A percentile compares a stretch with the other conserved stretches of the same genome.
Evolutionary conservation across 2,329 filamentous ascomycete species (phyloP).

Genomic region (Fusarium pseudoanthophilum): DNA sequence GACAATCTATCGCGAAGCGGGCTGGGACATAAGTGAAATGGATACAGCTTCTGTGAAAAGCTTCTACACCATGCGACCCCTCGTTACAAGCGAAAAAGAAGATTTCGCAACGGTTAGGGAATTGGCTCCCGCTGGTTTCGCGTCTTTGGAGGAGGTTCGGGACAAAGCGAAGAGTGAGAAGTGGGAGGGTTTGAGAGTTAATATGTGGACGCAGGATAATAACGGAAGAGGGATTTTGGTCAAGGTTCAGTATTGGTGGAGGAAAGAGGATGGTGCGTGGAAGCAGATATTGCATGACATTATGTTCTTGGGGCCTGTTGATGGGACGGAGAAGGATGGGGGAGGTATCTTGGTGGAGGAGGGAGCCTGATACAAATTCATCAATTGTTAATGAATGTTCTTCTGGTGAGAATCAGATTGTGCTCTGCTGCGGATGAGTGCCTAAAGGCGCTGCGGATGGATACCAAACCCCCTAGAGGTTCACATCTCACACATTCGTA

Average conservation of each 20-base stretch:
- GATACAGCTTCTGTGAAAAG: not conserved
- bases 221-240: not conserved
- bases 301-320: not conserved
- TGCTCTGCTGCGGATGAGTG: not conserved
- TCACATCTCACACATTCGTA: too few species aligned
- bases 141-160: not conserved
- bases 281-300: conserved; percentile 19
- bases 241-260: conserved; percentile 23
- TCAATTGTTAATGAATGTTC: not conserved
- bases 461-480: too few species aligned
- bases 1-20: not conserved
- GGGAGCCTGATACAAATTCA: not conserved
- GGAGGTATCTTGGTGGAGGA: not conserved
- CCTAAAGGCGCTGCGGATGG: too few species aligned
- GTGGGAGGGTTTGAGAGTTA: not conserved
- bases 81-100: not conserved
- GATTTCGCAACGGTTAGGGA: not conserved
- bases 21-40: not conserved
- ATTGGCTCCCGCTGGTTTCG: not conserved
- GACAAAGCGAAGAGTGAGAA: not conserved
- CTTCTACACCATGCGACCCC: not conserved
- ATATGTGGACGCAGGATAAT: conserved; percentile 19
- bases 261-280: not conserved
- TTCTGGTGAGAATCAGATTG: not conserved
- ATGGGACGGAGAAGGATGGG: conserved; percentile 1